These are phyloP conservation scores for Annulohypoxylon maeteangense DNA, from an alignment of 495 filamentous ascomycete genomes.

Conservation along the genomic window DNA sequence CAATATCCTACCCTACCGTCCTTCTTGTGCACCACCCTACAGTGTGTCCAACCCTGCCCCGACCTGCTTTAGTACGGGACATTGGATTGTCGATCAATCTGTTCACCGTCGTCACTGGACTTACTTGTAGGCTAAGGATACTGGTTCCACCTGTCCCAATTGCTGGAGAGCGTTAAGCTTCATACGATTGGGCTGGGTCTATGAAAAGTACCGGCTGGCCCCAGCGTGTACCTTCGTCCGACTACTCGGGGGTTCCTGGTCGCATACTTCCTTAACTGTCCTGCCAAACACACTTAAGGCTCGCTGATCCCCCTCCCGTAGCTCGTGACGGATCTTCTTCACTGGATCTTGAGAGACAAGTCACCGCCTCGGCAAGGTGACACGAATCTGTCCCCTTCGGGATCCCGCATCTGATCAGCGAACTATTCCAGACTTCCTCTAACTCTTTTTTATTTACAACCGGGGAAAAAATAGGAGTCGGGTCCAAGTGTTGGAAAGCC, in stretches of 20 bases:
- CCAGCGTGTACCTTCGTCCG: slow-evolving; percentile 46
- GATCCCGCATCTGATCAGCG: slow-evolving; percentile 65
- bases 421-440: slow-evolving; percentile 48
- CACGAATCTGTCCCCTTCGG: slow-evolving; percentile 55
- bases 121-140: slow-evolving; percentile 49
- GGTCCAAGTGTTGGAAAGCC: slow-evolving; percentile 44
- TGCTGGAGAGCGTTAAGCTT: slow-evolving; percentile 58
- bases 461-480: slow-evolving; percentile 31
- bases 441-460: slow-evolving; percentile 32
- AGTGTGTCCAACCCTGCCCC: slow-evolving; percentile 44
- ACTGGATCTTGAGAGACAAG: slow-evolving; percentile 50
- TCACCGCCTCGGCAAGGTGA: slow-evolving; percentile 50
- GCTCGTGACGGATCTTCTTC: slow-evolving; percentile 57
- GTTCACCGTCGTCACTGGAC: slow-evolving; percentile 57
- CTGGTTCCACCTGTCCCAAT: slow-evolving; percentile 56
- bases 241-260: slow-evolving; percentile 49
- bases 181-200: slow-evolving; percentile 49
- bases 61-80: slow-evolving; percentile 51
- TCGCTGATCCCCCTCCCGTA: slow-evolving; percentile 76
- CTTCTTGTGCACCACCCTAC: slow-evolving; percentile 42
- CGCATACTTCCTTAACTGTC: slow-evolving; percentile 49
- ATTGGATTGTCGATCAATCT: slow-evolving; percentile 59
- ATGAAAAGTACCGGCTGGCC: slow-evolving; percentile 54
- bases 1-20: slow-evolving; percentile 50
- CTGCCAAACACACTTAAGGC: slow-evolving; percentile 73